These are phyloP conservation scores for Elsinoe necatrix DNA, from an alignment of 2,329 filamentous ascomycete genomes.

Conservation along the genomic window DNA sequence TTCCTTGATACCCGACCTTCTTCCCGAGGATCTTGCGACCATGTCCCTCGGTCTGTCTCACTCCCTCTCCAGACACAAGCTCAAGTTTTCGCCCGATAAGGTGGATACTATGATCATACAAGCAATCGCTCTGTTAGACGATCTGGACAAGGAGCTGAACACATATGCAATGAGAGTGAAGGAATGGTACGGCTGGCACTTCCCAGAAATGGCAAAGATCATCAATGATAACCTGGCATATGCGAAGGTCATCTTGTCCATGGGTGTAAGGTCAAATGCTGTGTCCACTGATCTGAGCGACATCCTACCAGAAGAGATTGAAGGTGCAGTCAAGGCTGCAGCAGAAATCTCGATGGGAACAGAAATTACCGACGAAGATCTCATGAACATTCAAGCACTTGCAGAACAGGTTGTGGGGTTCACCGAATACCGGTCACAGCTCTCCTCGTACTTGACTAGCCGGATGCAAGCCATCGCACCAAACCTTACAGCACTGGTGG, in stretches of 20 bases:
- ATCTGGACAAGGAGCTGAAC: conserved; percentile 97
- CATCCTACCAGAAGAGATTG: conserved; percentile 91
- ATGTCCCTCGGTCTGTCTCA: conserved; percentile 96
- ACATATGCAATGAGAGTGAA: conserved; percentile 98
- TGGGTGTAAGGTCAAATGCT: conserved; percentile 81
- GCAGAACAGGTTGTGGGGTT: conserved; percentile 91
- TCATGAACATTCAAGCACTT: conserved; percentile 84
- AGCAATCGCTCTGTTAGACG: conserved; percentile 85
- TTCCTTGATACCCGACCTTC: conserved; percentile 80
- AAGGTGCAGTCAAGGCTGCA: conserved; percentile 81
- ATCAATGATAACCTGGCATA: conserved; percentile 96
- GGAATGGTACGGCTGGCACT: conserved; percentile 99
- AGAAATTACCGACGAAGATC: conserved; percentile 85
- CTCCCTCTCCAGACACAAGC: conserved; percentile 91
- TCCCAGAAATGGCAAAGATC: conserved; percentile 95
- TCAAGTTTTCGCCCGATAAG: conserved; percentile 98
- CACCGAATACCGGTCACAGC: conserved; percentile 79
- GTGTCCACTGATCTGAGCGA: conserved; percentile 70
- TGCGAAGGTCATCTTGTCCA: conserved; percentile 74
- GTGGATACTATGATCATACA: conserved; percentile 99
- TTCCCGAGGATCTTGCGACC: conserved; percentile 77
- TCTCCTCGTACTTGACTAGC: conserved; percentile 79
- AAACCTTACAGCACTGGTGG: conserved; percentile 87
- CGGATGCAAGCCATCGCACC: conserved; percentile 97
- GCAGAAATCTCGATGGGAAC: conserved; percentile 98